phyloP scores from a whole-genome alignment of 2,329 filamentous ascomycete genomes.

The Plenodomus tracheiphilus region DNA sequence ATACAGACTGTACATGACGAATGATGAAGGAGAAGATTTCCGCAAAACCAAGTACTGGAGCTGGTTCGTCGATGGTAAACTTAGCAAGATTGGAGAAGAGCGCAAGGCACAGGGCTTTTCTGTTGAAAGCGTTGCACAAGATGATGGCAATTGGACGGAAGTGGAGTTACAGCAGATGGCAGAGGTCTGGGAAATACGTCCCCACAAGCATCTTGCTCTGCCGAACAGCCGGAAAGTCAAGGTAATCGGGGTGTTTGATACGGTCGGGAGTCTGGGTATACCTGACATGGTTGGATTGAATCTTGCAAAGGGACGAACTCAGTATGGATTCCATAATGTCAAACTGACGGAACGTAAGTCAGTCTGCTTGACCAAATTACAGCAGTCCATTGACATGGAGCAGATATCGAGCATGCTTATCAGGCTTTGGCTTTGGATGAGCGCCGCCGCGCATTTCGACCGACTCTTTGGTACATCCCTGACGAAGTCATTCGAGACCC shows the following conservation, averaged over 20 bases:
- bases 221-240: slow-evolving; percentile 40
- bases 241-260: slow-evolving; percentile 55
- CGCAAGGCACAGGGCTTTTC: slow-evolving; percentile 14
- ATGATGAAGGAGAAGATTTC: slow-evolving; percentile 30
- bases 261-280: slow-evolving; percentile 51
- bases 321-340: slow-evolving; percentile 41
- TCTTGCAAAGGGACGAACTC: slow-evolving; percentile 19
- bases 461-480: slow-evolving; percentile 55
- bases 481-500: slow-evolving; percentile 37
- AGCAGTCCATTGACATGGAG: slow-evolving; percentile 28
- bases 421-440: slow-evolving; percentile 61
- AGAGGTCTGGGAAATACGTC: slow-evolving; percentile 41
- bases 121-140: slow-evolving; percentile 5
- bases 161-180: slow-evolving; percentile 11
- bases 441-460: slow-evolving; percentile 55
- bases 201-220: slow-evolving; percentile 29
- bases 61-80: slow-evolving; percentile 42
- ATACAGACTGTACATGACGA: slow-evolving; percentile 43
- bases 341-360: slow-evolving; percentile 38
- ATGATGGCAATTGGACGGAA: slow-evolving; percentile 19
- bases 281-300: slow-evolving; percentile 46
- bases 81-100: slow-evolving; percentile 23
- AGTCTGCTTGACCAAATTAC: background rate
- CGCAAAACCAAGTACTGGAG: slow-evolving; percentile 33
- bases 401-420: slow-evolving; percentile 56